Base-by-base conservation (phyloP, 2,329 filamentous ascomycete species). In the Hortaea sp. region DNA sequence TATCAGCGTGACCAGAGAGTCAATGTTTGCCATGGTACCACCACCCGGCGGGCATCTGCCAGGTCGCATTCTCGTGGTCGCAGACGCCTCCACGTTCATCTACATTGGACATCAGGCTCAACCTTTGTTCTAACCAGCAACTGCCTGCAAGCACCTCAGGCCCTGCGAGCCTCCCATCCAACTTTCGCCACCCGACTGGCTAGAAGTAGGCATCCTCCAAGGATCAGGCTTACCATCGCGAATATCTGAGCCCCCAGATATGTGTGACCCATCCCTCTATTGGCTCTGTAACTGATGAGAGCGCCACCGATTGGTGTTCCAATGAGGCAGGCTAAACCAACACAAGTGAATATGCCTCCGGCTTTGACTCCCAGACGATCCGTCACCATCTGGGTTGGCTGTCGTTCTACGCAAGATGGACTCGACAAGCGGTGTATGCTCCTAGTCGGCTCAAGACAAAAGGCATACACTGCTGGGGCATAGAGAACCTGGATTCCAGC, bases 401-500 rank as follows among this genome's bases (percentile, higher is more conserved):
- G 11, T 2, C 29, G 41, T 7, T 32, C 42, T 9, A 9, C n/a
- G 32, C 32, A n/a, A 35, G 32, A 35, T n/a, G n/a, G 32, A 35
- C 9, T 9, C 7, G 7, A 9, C n/a, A 35, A 35, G 32, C 32
- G 9, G 4, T 9, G 2, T 12, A 29, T 41, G 27, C 31, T 30
- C 11, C 39, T 39, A 3, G 30, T 10, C 6, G 41, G 31, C 12
- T 53, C 46, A 6, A 57, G 43, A 31, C 54, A 58, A 40, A 59
- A 56, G 6, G 48, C 42, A 27, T 56, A 47, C n/a, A 57, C 53
- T 5, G 54, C 49, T 1, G 53, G 49, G 0, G 56, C 53, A 39
- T 61, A 63, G 5, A 64, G 53, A 6, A 56, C 57, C 43, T 64
- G 61, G 13, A 65, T 49, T 3, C 58, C 61, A 1, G 59, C 61